These are phyloP conservation scores for Metschnikowia reukaufii DNA, from an alignment of 805 yeast genomes.

Conservation along the genomic window DNA sequence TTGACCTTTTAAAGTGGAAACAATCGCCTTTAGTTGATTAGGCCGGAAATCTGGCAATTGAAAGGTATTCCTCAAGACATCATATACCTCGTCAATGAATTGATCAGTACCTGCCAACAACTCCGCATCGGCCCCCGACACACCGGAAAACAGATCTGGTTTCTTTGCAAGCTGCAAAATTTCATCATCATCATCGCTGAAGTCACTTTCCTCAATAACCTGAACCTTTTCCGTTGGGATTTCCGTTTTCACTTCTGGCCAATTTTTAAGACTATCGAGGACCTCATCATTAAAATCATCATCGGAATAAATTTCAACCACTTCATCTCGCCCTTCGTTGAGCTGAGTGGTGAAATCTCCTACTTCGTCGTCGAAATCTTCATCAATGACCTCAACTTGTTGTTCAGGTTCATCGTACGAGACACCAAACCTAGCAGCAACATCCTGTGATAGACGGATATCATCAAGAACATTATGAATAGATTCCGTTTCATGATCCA, in stretches of 20 bases:
- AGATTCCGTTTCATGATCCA: constrained; percentile 2
- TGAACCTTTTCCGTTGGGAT: constrained; percentile 1
- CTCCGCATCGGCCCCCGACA: constrained; percentile 1
- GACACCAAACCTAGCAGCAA: constrained; percentile 32
- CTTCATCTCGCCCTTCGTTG: constrained; percentile 41
- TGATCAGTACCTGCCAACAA: constrained; percentile 27
- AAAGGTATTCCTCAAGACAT: constrained; percentile 58
- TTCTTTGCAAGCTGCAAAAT: constrained; percentile 17
- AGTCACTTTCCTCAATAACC: constrained; percentile 20
- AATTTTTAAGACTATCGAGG: constrained; percentile 13
- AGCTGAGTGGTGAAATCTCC: constrained; percentile 36
- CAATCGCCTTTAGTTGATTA: constrained; percentile 84
- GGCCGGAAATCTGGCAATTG: constrained; percentile 66
- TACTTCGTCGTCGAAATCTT: constrained; percentile 27
- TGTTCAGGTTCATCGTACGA: constrained; percentile 16
- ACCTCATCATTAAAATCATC: constrained; percentile 28
- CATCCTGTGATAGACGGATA: constrained; percentile 34
- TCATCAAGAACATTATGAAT: constrained; percentile 24
- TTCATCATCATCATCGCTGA: constrained; percentile 38
- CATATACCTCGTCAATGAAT: constrained; percentile 72
- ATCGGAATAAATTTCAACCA: constrained; percentile 40
- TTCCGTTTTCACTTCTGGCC: constrained; percentile 14
- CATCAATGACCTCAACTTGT: constrained; percentile 21
- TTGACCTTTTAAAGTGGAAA: constrained; percentile 68
- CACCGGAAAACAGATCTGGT: constrained; percentile 2